Conservation (phyloP, 1,139 yeast genomes). For the Candida albicans region DNA sequence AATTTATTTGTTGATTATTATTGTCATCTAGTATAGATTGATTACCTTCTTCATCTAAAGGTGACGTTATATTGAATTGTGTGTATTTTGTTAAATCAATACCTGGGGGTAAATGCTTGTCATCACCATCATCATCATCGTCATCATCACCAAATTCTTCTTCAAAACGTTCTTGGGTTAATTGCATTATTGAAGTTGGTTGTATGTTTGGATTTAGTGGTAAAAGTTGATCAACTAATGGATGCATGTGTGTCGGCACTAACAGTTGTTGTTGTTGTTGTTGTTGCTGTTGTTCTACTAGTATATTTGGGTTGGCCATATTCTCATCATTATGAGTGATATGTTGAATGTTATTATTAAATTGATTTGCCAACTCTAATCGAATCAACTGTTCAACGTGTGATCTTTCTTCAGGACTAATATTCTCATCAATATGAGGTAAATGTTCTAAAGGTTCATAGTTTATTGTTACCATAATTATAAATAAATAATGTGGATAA, state of each 20-base stretch:
- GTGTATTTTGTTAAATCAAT: conserved; percentile 34
- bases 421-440: conserved; percentile 32
- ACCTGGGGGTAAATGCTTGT: conserved; percentile 15
- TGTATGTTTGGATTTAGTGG: conserved; percentile 18
- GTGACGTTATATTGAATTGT: conserved; percentile 23
- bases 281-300: conserved; percentile 2
- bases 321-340: conserved; percentile 8
- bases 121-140: conserved; percentile 16
- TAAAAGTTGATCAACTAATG: conserved; percentile 27
- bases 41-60: conserved; percentile 10
- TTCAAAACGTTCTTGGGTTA: conserved; percentile 27
- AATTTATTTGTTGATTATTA: conserved; percentile 13
- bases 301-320: neutral
- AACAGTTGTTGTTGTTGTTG: neutral
- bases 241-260: conserved; percentile 22
- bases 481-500: conserved; percentile 1
- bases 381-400: conserved; percentile 35
- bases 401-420: conserved; percentile 33
- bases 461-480: conserved; percentile 27
- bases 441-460: conserved; percentile 34
- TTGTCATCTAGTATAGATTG: neutral
- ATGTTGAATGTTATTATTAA: conserved; percentile 14
- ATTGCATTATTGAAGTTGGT: conserved; percentile 6
- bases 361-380: conserved; percentile 24
- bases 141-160: conserved; percentile 27